These are phyloP conservation scores for Trichoderma asperellum DNA, from an alignment of 2,329 filamentous ascomycete species.

Conservation along the genomic window DNA sequence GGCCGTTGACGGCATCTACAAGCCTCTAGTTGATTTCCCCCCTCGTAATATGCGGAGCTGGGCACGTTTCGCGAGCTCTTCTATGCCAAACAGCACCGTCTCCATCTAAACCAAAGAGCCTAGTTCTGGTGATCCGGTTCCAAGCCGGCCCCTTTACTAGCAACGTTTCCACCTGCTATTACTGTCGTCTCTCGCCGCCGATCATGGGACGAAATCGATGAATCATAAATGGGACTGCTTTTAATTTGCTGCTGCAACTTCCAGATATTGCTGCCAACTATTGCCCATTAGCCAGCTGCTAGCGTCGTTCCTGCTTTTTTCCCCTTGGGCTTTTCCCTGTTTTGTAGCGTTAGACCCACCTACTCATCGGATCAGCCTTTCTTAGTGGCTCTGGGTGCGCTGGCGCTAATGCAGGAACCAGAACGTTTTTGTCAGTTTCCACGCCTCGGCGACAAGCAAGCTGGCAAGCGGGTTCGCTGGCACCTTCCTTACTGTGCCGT, in stretches of 20 bases:
- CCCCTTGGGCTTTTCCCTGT: background rate
- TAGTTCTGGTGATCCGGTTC: slow-evolving; percentile 12
- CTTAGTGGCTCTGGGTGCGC: slow-evolving; percentile 22
- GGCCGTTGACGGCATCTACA: background rate
- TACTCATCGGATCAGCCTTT: slow-evolving; percentile 26
- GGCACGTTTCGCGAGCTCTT: slow-evolving; percentile 8
- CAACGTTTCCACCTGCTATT: background rate
- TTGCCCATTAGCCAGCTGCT: slow-evolving; percentile 18
- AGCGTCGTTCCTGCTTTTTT: background rate
- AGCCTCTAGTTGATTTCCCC: background rate
- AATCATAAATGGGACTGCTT: slow-evolving; percentile 10
- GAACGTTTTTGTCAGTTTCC: slow-evolving; percentile 21
- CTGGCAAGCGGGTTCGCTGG: background rate
- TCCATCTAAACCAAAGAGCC: background rate
- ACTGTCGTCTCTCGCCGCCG: background rate
- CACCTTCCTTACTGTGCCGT: background rate
- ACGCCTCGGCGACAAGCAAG: background rate
- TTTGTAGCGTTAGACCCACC: background rate
- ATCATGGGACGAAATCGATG: slow-evolving; percentile 6
- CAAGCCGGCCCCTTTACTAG: slow-evolving; percentile 15
- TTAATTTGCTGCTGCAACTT: slow-evolving; percentile 10
- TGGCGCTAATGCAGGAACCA: slow-evolving; percentile 35
- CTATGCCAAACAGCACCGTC: background rate
- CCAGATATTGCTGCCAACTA: slow-evolving; percentile 23
- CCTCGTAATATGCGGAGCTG: background rate